These are phyloP conservation scores for Trichoderma atrobrunneum DNA, from an alignment of 2,329 filamentous ascomycete genomes.

Conservation along the genomic window DNA sequence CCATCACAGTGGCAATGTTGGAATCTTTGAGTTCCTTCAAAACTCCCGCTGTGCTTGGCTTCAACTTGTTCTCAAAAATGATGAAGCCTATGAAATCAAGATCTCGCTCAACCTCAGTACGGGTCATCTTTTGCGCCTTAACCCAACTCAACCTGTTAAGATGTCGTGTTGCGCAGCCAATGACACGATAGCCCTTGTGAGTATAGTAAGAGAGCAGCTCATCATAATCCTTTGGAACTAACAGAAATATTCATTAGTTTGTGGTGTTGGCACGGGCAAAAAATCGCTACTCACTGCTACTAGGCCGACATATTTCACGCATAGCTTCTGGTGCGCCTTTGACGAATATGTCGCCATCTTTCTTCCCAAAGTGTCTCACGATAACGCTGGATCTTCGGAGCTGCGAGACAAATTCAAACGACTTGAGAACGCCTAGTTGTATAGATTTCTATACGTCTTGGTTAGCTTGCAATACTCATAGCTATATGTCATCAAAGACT, in stretches of 20 bases:
- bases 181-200: conserved; percentile 92
- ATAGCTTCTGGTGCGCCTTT: conserved; percentile 97
- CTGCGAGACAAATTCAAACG: conserved; percentile 93
- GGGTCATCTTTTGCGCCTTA: conserved; percentile 90
- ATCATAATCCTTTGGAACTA: conserved; percentile 83
- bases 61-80: conserved; percentile 97
- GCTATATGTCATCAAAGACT: conserved; percentile 2
- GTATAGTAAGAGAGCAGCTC: conserved; percentile 88
- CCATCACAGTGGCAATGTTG: conserved; percentile 89
- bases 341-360: conserved; percentile 83
- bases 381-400: conserved; percentile 89
- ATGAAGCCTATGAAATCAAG: conserved; percentile 94
- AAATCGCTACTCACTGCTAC: conserved; percentile 61
- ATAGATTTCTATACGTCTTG: conserved; percentile 48
- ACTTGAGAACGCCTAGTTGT: conserved; percentile 85
- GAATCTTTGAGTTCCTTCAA: conserved; percentile 79
- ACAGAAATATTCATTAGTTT: neutral
- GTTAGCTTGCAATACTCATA: neutral
- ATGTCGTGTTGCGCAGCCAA: conserved; percentile 88
- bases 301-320: conserved; percentile 82
- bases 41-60: conserved; percentile 77
- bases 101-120: conserved; percentile 76
- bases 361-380: conserved; percentile 81
- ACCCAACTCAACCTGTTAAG: conserved; percentile 88
- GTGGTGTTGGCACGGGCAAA: neutral